These are phyloP conservation scores for Aspergillus incahuasiensis DNA, from an alignment of 495 filamentous ascomycete genomes.

Conservation along the genomic window DNA sequence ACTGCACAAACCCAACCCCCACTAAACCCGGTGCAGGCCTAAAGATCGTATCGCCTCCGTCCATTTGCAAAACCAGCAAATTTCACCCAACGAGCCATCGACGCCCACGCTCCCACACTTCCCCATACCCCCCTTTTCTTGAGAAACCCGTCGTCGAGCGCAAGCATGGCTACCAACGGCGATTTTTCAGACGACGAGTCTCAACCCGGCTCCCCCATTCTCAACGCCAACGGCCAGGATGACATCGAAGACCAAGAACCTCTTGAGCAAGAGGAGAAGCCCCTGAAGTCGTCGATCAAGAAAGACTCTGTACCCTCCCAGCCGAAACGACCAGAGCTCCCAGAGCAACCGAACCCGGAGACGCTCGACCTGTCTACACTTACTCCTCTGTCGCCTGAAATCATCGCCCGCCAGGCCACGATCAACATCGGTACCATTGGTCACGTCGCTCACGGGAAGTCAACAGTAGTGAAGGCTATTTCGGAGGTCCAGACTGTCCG, in stretches of 20 bases:
- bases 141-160: slow-evolving; percentile 14
- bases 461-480: slow-evolving; percentile 97
- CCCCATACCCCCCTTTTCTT: slow-evolving; percentile 12
- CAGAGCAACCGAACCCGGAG: slow-evolving; percentile 85
- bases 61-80: slow-evolving; percentile 29
- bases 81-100: slow-evolving; percentile 28
- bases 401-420: slow-evolving; percentile 94
- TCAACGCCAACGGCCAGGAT: slow-evolving; percentile 51
- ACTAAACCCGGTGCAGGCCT: slow-evolving; percentile 19
- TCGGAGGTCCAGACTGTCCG: slow-evolving; percentile 97
- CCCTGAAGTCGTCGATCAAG: slow-evolving; percentile 64
- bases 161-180: slow-evolving; percentile 61
- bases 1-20: slow-evolving; percentile 41
- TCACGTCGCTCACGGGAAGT: slow-evolving; percentile 98
- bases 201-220: slow-evolving; percentile 54
- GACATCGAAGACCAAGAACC: slow-evolving; percentile 51
- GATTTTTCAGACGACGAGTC: slow-evolving; percentile 59
- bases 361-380: slow-evolving; percentile 73
- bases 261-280: slow-evolving; percentile 49
- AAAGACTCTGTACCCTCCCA: slow-evolving; percentile 45
- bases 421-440: slow-evolving; percentile 99
- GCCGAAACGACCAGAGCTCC: slow-evolving; percentile 58
- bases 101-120: slow-evolving; percentile 11
- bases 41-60: slow-evolving; percentile 38
- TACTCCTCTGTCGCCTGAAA: slow-evolving; percentile 86